Evolutionary conservation across 495 filamentous ascomycete genomes (phyloP).

Genomic region (Hypoxylon rickii): DNA sequence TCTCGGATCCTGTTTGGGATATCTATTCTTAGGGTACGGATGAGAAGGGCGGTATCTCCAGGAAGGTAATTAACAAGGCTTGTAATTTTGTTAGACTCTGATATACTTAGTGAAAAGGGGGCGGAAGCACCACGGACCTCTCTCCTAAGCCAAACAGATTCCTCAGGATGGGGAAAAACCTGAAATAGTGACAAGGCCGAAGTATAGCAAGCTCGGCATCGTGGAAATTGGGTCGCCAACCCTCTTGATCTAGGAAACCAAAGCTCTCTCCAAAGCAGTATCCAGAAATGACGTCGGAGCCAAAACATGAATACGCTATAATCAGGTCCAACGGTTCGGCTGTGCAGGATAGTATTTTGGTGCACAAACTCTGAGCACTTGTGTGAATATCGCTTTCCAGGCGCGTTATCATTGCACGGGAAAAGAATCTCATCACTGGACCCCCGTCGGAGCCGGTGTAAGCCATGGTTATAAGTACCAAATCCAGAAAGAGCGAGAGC

Average conservation of each 20-base stretch:
- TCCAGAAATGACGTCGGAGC: conserved; percentile 36
- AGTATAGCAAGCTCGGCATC: conserved; percentile 8
- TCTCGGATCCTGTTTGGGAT: conserved; percentile 16
- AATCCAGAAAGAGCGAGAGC: conserved; percentile 33
- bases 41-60: conserved; percentile 7
- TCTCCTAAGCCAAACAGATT: conserved; percentile 2
- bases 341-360: conserved; percentile 7
- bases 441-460: conserved; percentile 46
- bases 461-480: conserved; percentile 50
- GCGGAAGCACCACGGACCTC: conserved; percentile 7
- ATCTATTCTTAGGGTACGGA: conserved; percentile 21
- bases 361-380: conserved; percentile 23
- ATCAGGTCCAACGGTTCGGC: conserved; percentile 28
- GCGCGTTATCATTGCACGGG: conserved; percentile 38
- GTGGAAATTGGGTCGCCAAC: conserved; percentile 35
- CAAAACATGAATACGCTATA: conserved; percentile 39
- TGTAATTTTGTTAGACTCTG: conserved; percentile 3
- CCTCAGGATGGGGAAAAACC: conserved; percentile 17
- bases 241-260: conserved; percentile 35
- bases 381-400: conserved; percentile 42
- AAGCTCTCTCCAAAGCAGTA: conserved; percentile 39
- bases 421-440: conserved; percentile 52
- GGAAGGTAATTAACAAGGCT: conserved; percentile 25
- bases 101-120: not conserved
- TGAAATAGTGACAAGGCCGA: conserved; percentile 8